phyloP scores from a whole-genome alignment of 176 grass and related monocot species.

The Tuctoria greenei region DNA sequence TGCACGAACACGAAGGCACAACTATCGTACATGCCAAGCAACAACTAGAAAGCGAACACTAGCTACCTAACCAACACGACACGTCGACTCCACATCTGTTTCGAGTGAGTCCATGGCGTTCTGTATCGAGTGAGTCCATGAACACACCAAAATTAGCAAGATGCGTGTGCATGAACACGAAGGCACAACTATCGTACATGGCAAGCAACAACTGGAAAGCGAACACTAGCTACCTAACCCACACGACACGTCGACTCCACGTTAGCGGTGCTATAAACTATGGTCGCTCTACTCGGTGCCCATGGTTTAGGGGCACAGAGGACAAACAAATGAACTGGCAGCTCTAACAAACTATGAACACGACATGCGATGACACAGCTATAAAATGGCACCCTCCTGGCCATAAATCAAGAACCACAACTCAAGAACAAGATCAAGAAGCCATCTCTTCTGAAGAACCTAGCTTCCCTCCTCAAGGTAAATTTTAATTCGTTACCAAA shows the following conservation, averaged over 20 bases:
- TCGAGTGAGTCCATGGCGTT: no score
- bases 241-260: neutral
- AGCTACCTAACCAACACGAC: neutral
- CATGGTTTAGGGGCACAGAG: conserved; percentile 17
- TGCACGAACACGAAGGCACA: neutral
- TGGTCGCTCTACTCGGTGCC: neutral
- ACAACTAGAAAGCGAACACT: neutral
- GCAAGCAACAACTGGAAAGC: neutral
- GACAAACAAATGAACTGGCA: conserved; percentile 13
- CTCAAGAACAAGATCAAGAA: neutral
- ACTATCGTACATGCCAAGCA: neutral
- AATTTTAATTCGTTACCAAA: neutral
- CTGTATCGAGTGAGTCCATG: no score
- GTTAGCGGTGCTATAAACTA: neutral
- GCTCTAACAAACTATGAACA: conserved; percentile 9
- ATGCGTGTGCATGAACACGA: no score
- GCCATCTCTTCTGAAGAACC: neutral
- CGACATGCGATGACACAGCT: neutral
- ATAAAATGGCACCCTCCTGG: neutral
- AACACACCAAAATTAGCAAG: no score
- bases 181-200: no score
- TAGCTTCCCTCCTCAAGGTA: neutral
- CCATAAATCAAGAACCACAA: neutral
- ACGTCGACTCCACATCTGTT: neutral
- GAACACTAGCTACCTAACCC: neutral